Base-by-base conservation (phyloP, 2,329 filamentous ascomycete species). In the Aspergillus sergii region DNA sequence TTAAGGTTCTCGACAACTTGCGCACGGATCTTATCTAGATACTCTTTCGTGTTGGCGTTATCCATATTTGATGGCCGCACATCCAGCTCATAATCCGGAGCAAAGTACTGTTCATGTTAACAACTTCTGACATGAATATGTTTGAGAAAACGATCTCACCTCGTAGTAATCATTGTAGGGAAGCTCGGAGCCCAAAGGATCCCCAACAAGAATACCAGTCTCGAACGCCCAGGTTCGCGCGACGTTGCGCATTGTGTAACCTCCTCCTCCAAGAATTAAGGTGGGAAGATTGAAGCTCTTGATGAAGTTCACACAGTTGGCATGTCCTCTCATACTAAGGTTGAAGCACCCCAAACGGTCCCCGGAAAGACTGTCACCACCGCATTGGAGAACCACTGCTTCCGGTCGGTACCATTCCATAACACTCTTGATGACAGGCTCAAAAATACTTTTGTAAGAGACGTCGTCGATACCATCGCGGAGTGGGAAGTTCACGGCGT, bases 91-190 rank as follows among this genome's bases (percentile, higher is more conserved):
- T 89, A 91, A 72, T 91, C 88, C 2, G 88, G 88, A 7, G 85
- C 87, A 72, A 90, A 91, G 73, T 91, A 91, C 83, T 87, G 30
- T 45, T 26, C 12, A 28, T 2, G 57, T 62, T 30, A 68, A 68
- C 26, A 48, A n/a, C 14, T 12, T 32, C 21, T 7, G 23, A 28
- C 28, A 43, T 9, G 21, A 36, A 21, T 7, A 23, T 23, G 21
- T 32, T 21, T 28, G 3, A 14, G 21, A 6, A 19, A 19, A 39
- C 14, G 5, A 36, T 50, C 78, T 71, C 74, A 85, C 84, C 76
- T 90, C 88, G 73, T 98, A 98, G 78, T 98, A 98, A 81, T 98
- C 94, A 67, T 97, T 98, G 78, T 93, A 98, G 0, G 94, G 94
- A 46, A 98, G 84, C n/a, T 91, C 89, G 6, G 90, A 85, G 12